Base-by-base conservation (phyloP, 23 red algal species). In the Gracilaria caudata region DNA sequence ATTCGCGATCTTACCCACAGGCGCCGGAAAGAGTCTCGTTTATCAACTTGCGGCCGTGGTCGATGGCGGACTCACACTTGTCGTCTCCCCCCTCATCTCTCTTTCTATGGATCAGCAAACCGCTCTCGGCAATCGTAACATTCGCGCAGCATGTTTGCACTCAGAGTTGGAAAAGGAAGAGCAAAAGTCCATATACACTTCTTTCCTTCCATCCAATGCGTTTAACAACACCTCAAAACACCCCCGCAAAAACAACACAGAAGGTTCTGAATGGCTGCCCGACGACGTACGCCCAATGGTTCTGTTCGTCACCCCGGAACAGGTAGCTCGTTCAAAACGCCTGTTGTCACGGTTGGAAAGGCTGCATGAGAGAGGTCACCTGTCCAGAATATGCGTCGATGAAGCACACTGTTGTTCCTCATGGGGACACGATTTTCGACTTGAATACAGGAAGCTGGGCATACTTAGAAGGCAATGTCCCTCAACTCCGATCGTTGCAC, bases 391-490 rank as follows among this genome's bases (percentile, higher is more conserved):
- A 40, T 88, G 82, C 12, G 82, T 98, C 53, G 96, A 98, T 57
- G 96, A 98, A 61, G 96, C 92, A 4, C 96, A 98, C 77, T 98
- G 92, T 43, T 82, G 87, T 40, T 94, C 83, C 59, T 82, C 84
- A 6, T 95, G 92, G 92, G 96, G 96, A 7, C 96, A 95, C 64
- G 96, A 95, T 70, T 98, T 98, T 78, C 92, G 96, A 46, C 80
- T 72, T 4, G 96, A 98, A 39, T 98, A 98, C 81, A 75, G 83
- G 8, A 83, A 94, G 55, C 80, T 98, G 5, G 80, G 55, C n/a
- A 77, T 95, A 2, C 72, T 94, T 0, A 57, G 80, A 30, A 59
- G 80, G 1, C 88, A 91, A 61, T 95, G 90, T 39, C 96, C 92
- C 30, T 44, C 38, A 1, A 92, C 94, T 23, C 96, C 96, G 24